Evolutionary conservation across 2,329 filamentous ascomycete species (phyloP).

Genomic region (Simplicillium sp.): DNA sequence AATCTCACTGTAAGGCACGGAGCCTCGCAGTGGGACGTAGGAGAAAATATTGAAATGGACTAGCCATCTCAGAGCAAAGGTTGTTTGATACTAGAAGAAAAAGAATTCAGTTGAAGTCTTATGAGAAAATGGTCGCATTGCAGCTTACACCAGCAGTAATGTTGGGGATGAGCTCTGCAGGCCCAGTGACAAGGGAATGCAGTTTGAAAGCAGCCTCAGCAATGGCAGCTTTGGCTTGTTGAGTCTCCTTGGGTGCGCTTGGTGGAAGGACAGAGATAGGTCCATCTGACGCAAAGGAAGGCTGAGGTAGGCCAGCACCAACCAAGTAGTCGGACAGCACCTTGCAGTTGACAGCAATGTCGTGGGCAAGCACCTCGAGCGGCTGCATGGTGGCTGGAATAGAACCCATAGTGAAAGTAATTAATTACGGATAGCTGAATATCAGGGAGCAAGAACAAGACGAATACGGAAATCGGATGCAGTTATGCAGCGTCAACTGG

Average conservation of each 20-base stretch:
- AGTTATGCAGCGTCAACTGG: no score
- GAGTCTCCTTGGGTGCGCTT: not conserved
- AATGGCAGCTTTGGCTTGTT: not conserved
- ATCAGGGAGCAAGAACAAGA: no score
- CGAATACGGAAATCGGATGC: no score
- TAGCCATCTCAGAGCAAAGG: constrained; percentile 1
- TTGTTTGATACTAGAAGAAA: constrained; percentile 1
- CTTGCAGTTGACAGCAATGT: not conserved
- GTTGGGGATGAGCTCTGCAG: not conserved
- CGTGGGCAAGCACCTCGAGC: no score
- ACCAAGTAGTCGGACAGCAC: not conserved
- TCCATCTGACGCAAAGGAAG: constrained; percentile 1
- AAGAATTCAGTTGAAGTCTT: not conserved
- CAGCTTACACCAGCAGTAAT: not conserved
- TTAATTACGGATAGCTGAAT: no score
- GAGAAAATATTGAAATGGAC: constrained; percentile 8
- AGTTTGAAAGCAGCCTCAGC: constrained; percentile 1
- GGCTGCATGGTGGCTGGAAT: no score
- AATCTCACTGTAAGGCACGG: constrained; percentile 7
- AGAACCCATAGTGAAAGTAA: no score
- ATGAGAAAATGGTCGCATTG: no score
- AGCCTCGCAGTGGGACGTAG: constrained; percentile 7
- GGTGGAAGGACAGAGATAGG: not conserved
- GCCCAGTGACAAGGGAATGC: constrained; percentile 4
- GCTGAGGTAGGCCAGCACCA: constrained; percentile 1